Evolutionary conservation across 2,329 filamentous ascomycete genomes (phyloP).

Genomic region (Venturia aucupariae): DNA sequence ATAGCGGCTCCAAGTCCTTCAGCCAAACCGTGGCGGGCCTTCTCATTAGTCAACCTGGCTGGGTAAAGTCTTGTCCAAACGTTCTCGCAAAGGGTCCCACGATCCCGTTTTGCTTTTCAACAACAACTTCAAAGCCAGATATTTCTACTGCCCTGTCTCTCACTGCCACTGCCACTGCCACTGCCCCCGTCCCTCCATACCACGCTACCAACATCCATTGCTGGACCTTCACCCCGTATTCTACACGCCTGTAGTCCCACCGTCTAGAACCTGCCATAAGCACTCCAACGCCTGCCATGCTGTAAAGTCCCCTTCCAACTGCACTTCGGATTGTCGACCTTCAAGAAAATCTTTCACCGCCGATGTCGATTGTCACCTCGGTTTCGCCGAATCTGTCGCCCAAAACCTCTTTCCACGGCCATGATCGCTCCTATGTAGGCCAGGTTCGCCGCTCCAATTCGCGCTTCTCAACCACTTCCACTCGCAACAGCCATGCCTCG

Average conservation of each 20-base stretch:
- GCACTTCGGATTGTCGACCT: background rate
- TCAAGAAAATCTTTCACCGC: background rate
- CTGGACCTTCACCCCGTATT: too few relatives aligned
- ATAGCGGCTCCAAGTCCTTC: background rate
- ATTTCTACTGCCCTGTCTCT: background rate
- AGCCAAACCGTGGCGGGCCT: background rate
- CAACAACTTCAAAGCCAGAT: background rate
- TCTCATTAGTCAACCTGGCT: background rate
- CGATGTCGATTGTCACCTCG: slow-evolving; percentile 20
- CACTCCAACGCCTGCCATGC: background rate
- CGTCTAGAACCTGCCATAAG: background rate
- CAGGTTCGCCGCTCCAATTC: slow-evolving; percentile 3
- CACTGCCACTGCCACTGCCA: too few relatives aligned
- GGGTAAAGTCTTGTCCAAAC: background rate
- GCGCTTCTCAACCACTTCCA: slow-evolving; percentile 1
- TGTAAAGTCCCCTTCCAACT: background rate
- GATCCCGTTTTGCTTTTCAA: background rate
- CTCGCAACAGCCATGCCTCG: slow-evolving; percentile 3
- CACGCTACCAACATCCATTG: background rate
- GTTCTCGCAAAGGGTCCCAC: background rate
- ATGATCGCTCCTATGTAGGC: background rate
- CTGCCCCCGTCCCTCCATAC: background rate
- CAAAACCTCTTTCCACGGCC: slow-evolving; percentile 19
- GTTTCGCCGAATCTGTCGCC: slow-evolving; percentile 27
- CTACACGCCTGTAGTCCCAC: background rate